Conservation (phyloP, 2,329 filamentous ascomycete species). For the Ramichloridium luteum region DNA sequence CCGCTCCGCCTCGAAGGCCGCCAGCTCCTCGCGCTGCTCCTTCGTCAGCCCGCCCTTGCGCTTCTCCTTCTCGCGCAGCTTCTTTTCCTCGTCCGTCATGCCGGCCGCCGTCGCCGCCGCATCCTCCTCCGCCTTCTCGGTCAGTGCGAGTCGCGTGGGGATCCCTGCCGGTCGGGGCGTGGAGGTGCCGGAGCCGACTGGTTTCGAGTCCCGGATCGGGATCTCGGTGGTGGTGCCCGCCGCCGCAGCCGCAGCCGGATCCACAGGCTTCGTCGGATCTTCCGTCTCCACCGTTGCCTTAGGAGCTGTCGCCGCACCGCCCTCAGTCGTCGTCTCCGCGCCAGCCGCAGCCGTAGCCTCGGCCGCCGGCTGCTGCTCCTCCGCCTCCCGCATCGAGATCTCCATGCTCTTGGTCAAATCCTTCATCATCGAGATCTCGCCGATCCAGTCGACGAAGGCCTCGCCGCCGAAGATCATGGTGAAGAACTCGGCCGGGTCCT, state of each 20-base stretch:
- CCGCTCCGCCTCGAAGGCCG: constrained; percentile 78
- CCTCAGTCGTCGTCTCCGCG: constrained; percentile 21
- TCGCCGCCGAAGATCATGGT: constrained; percentile 96
- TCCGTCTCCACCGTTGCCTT: constrained; percentile 12
- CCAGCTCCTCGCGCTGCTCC: constrained; percentile 86
- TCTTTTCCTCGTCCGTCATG: constrained; percentile 61
- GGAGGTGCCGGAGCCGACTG: constrained; percentile 26
- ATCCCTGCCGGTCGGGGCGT: constrained; percentile 45
- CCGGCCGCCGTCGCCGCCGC: constrained; percentile 51
- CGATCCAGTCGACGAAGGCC: constrained; percentile 90
- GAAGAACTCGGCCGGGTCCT: constrained; percentile 95
- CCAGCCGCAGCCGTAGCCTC: constrained; percentile 38
- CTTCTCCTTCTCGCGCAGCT: constrained; percentile 69
- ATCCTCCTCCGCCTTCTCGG: constrained; percentile 76
- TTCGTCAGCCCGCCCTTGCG: constrained; percentile 79
- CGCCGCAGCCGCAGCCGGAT: constrained; percentile 3
- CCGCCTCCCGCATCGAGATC: constrained; percentile 74
- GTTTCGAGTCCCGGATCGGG: constrained; percentile 15
- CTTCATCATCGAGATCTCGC: constrained; percentile 97
- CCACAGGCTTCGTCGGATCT: constrained; percentile 12
- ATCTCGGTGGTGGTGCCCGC: constrained; percentile 13
- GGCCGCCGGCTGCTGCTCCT: constrained; percentile 47
- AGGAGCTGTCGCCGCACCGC: constrained; percentile 33
- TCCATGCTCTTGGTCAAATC: constrained; percentile 97
- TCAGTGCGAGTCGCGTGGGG: constrained; percentile 71